Percentiles rank a stretch among this genome's conserved stretches.
phyloP scores from a whole-genome alignment of 2,329 filamentous ascomycete genomes.

The Hirsutella thompsonii region DNA sequence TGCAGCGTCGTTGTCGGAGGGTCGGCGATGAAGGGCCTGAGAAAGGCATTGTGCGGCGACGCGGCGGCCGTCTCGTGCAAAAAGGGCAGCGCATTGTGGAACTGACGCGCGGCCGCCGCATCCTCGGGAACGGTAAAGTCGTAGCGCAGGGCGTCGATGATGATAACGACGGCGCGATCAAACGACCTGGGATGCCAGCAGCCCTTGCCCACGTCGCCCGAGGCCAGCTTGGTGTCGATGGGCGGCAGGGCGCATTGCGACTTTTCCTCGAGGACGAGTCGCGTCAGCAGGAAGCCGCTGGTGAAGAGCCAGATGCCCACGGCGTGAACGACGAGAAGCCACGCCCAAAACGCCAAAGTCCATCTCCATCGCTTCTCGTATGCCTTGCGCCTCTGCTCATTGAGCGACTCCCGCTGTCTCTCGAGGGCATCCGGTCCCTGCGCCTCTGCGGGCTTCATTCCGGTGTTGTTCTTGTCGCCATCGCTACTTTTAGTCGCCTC shows the following conservation, averaged over 20 bases:
- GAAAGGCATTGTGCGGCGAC: conserved; percentile 69
- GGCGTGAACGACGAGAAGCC: conserved; percentile 61
- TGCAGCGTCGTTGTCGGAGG: conserved; percentile 91
- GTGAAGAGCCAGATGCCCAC: conserved; percentile 86
- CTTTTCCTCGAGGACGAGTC: conserved; percentile 65
- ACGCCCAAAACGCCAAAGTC: conserved; percentile 55
- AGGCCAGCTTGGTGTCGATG: conserved; percentile 32
- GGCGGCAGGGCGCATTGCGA: conserved; percentile 60
- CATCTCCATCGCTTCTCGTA: conserved; percentile 43
- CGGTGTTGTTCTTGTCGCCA: conserved; percentile 15
- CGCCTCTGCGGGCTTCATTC: too few species aligned
- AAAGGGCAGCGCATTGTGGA: conserved; percentile 79
- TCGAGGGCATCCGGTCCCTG: conserved; percentile 26
- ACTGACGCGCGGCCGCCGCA: conserved; percentile 31
- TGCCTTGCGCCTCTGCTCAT: conserved; percentile 30
- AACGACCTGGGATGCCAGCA: conserved; percentile 97
- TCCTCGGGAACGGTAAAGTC: conserved; percentile 80
- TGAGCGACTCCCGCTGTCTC: conserved; percentile 31
- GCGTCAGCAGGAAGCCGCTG: conserved; percentile 84
- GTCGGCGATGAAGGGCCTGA: conserved; percentile 92
- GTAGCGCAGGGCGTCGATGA: conserved; percentile 90
- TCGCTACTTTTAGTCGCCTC: conserved; percentile 32
- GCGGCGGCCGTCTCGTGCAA: conserved; percentile 69
- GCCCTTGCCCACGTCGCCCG: conserved; percentile 42
- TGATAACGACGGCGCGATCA: conserved; percentile 76